These are phyloP conservation scores for Salix purpurea DNA, from an alignment of 345 rosid genomes.

Conservation along the genomic window DNA sequence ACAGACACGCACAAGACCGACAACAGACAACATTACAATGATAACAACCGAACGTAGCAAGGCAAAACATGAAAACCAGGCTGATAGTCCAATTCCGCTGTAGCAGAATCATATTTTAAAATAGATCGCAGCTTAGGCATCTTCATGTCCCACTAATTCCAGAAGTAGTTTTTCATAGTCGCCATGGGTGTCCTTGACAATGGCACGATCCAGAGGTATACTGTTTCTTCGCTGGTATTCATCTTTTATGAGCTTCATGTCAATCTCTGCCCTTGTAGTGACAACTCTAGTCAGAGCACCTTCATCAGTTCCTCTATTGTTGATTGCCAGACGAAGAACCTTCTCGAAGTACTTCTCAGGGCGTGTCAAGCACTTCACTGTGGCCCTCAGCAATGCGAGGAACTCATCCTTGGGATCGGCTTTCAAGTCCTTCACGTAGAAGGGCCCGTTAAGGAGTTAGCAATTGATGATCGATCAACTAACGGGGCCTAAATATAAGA, in stretches of 20 bases:
- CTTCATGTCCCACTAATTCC: constrained; percentile 48
- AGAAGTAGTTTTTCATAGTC: constrained; percentile 72
- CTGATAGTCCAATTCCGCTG: background rate
- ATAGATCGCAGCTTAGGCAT: constrained; percentile 33
- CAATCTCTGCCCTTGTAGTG: constrained; percentile 72
- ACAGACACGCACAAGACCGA: background rate
- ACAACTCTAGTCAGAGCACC: constrained; percentile 74
- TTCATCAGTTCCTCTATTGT: constrained; percentile 73
- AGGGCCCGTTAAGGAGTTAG: background rate
- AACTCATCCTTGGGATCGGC: constrained; percentile 58
- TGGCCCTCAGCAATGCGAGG: constrained; percentile 54
- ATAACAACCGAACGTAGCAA: background rate
- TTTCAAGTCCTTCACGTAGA: constrained; percentile 48
- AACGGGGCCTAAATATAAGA: background rate
- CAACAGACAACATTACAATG: background rate
- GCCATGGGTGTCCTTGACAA: constrained; percentile 58
- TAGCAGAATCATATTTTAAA: background rate
- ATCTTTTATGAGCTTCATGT: constrained; percentile 53
- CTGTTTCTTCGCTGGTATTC: constrained; percentile 64
- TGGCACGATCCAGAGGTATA: constrained; percentile 49
- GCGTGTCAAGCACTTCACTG: constrained; percentile 54
- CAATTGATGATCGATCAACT: background rate
- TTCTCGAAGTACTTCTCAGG: constrained; percentile 64
- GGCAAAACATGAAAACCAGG: background rate
- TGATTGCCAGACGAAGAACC: constrained; percentile 61